phyloP scores from a whole-genome alignment of 2,329 filamentous ascomycete genomes.

The Pseudogymnoascus verrucosus region DNA sequence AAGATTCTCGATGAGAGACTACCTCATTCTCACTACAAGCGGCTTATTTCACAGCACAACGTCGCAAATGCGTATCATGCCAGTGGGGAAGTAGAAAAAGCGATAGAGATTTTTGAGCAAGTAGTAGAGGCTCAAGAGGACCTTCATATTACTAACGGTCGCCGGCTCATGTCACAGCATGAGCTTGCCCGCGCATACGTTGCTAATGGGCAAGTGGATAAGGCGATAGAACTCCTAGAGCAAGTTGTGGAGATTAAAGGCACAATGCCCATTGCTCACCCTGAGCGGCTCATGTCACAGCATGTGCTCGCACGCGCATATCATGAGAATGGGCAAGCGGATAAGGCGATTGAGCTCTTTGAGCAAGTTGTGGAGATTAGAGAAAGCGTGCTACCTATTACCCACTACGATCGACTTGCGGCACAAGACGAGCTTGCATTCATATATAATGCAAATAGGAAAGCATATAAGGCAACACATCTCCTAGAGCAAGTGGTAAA shows the following conservation, averaged over 20 bases:
- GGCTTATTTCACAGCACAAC: conserved; percentile 9
- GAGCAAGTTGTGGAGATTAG: background rate
- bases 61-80: conserved; percentile 9
- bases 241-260: background rate
- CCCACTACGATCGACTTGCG: rapidly evolving
- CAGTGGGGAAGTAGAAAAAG: background rate
- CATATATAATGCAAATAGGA: background rate
- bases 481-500: conserved; percentile 6
- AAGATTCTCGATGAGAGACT: background rate
- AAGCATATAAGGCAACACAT: background rate
- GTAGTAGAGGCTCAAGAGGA: background rate
- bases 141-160: background rate
- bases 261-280: background rate
- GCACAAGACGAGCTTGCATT: background rate
- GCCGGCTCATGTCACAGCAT: background rate
- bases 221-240: conserved; percentile 6
- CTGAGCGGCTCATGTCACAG: background rate
- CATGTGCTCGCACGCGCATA: background rate
- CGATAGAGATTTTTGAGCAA: conserved; percentile 1
- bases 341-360: conserved; percentile 8
- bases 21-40: too few relatives aligned
- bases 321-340: background rate
- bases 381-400: background rate
- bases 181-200: background rate
- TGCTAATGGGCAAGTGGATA: background rate